Evolutionary conservation across 2,329 filamentous ascomycete genomes (phyloP), one percentile per base, ranked within the genome.

Genomic region (Paecilomyces variotii): DNA sequence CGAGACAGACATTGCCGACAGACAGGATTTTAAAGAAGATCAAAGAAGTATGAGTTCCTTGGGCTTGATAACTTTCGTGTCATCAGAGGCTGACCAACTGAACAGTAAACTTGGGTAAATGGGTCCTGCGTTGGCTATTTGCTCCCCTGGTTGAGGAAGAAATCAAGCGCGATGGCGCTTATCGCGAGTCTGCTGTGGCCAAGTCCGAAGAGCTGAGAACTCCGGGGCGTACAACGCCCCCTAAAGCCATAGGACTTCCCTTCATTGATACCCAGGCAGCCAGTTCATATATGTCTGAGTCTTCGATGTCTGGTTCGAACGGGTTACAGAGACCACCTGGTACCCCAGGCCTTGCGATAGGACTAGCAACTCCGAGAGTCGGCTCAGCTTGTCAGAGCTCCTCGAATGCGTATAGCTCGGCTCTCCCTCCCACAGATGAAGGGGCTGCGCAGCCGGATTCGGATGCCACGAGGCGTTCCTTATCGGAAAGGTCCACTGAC

Each of bases 61-160:
- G n/a, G 19, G n/a, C 6, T 45, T 24, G 19, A 9, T 45, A 5
- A 45, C 2, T 7, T 45, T 45, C n/a, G 6, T 9, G 14, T 45
- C 14, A 19, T 9, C 9, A 12, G 9, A 30, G 11, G 57, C 27
- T 24, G 50, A 39, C n/a, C 24, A 19, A 56, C 19, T 45, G n/a
- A 14, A 27, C 63, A 94, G 90, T 97, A 73, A 97, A 96, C 68
- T 85, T 97, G 53, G 94, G 94, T 7, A 96, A 96, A 79, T 99
- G 94, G 94, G 86, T 97, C 53, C 78, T 99, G 60, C 85, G 94
- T 34, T 96, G 97, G 73, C 81, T 99, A 0, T 99, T 99, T 76
- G 86, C 88, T 9, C 88, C 89, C 57, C 80, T 97, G 50, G 88
- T 99, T 57, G 89, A 96, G 61, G 92, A 97, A 72, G 90, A 97